Percentiles rank a stretch among this genome's conserved stretches.
These are phyloP conservation scores for Trichomonas gallinae DNA, from an alignment of 208 protist species.

Conservation along the genomic window DNA sequence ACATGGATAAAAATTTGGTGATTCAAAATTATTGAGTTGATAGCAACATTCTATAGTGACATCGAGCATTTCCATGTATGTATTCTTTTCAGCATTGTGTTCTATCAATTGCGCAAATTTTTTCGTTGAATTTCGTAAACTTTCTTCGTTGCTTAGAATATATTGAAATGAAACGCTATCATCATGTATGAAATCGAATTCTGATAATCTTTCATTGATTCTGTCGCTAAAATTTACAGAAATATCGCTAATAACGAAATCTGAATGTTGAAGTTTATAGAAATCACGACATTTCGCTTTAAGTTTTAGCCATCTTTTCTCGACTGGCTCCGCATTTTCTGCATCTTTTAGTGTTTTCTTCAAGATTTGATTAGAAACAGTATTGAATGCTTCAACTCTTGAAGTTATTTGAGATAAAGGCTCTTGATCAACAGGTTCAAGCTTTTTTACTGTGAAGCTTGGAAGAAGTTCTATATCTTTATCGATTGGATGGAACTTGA, in stretches of 20 bases:
- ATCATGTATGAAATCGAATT: not conserved
- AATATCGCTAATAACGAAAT: not conserved
- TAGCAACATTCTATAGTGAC: not conserved
- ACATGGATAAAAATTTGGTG: not conserved
- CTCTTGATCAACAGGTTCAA: not conserved
- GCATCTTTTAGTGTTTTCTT: not conserved
- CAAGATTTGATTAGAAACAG: not conserved
- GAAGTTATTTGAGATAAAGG: not conserved
- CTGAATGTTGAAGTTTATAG: not conserved
- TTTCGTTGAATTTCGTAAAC: not conserved
- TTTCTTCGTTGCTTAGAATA: not conserved
- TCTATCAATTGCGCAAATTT: not conserved
- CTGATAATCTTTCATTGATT: not conserved
- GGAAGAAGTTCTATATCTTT: not conserved
- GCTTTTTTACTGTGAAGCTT: not conserved
- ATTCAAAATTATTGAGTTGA: not conserved
- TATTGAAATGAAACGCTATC: not conserved
- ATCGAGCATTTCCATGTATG: not conserved
- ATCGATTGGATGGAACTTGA: not conserved
- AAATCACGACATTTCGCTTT: not conserved
- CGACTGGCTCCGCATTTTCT: not conserved
- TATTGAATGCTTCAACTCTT: not conserved
- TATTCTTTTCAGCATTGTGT: not conserved
- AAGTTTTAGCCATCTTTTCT: not conserved
- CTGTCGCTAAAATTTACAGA: not conserved